phyloP scores from a whole-genome alignment of 2,329 filamentous ascomycete species.

The Ascochyta koolunga region DNA sequence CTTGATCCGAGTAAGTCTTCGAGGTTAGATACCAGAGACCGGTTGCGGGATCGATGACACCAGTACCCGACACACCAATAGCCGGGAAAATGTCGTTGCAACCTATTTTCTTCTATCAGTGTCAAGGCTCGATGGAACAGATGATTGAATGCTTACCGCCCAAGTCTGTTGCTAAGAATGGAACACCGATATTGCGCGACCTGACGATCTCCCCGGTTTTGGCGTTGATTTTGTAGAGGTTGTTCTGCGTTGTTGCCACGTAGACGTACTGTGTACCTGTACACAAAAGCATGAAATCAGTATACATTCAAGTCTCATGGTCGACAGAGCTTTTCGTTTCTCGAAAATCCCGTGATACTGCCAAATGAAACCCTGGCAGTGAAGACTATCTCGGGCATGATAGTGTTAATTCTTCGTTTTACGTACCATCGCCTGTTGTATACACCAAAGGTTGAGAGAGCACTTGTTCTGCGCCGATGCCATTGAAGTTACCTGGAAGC shows the following conservation, averaged over 20 bases:
- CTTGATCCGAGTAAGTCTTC: constrained; percentile 56
- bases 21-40: constrained; percentile 58
- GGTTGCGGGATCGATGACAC: constrained; percentile 58
- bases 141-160: constrained; percentile 31
- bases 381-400: too few species aligned
- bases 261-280: constrained; percentile 58
- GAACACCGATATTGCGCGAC: constrained; percentile 56
- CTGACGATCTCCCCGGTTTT: constrained; percentile 60
- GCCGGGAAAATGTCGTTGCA: constrained; percentile 57
- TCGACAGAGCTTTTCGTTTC: too few species aligned
- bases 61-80: constrained; percentile 58
- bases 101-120: not conserved
- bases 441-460: constrained; percentile 60
- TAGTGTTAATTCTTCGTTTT: not conserved
- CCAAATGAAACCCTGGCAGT: not conserved
- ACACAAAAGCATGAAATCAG: not conserved
- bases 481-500: constrained; percentile 61
- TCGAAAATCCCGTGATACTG: too few species aligned
- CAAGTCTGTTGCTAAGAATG: constrained; percentile 56
- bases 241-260: constrained; percentile 64
- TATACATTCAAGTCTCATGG: not conserved
- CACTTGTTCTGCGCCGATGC: constrained; percentile 57
- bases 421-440: constrained; percentile 53
- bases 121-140: not conserved
- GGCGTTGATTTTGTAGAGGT: constrained; percentile 62